Evolutionary conservation across 2,329 filamentous ascomycete genomes (phyloP).

Genomic region (Claviceps sp.): DNA sequence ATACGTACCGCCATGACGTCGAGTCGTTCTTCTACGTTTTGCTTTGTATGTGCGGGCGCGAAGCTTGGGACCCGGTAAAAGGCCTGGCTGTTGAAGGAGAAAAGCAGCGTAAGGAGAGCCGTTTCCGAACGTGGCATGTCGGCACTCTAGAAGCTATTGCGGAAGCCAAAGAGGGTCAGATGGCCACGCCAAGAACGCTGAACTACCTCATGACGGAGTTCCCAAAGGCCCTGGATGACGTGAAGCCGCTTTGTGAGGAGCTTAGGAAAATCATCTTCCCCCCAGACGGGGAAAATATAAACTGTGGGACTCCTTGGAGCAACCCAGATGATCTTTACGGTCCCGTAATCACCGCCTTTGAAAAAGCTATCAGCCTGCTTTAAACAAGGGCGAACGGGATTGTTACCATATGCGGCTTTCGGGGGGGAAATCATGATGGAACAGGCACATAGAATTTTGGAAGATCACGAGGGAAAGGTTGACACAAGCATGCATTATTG

Average conservation of each 20-base stretch:
- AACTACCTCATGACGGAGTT: no score
- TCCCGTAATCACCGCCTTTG: slow-evolving; percentile 7
- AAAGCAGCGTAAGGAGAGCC: no score
- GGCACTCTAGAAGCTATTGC: no score
- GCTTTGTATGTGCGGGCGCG: slow-evolving; percentile 9
- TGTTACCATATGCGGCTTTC: background rate
- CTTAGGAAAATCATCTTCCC: slow-evolving; percentile 5
- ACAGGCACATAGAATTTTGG: background rate
- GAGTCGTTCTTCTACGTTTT: slow-evolving; percentile 8
- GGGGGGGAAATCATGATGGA: background rate
- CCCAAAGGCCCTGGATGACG: no score
- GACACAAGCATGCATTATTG: no score
- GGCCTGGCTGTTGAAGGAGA: background rate
- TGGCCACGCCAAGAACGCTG: background rate
- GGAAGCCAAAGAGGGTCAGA: no score
- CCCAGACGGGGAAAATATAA: background rate
- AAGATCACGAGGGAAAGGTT: no score
- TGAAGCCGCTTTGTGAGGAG: no score
- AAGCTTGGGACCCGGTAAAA: slow-evolving; percentile 3
- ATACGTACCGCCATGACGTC: slow-evolving; percentile 12
- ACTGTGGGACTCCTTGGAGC: slow-evolving; percentile 6
- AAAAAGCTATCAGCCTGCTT: slow-evolving; percentile 1
- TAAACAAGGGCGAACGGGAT: background rate
- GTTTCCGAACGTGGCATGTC: no score
- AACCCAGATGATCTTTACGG: slow-evolving; percentile 7